Evolutionary conservation across 257 asterid species (phyloP), one percentile per base, ranked within the genome.

Genomic region (Euphrasia confusa): DNA sequence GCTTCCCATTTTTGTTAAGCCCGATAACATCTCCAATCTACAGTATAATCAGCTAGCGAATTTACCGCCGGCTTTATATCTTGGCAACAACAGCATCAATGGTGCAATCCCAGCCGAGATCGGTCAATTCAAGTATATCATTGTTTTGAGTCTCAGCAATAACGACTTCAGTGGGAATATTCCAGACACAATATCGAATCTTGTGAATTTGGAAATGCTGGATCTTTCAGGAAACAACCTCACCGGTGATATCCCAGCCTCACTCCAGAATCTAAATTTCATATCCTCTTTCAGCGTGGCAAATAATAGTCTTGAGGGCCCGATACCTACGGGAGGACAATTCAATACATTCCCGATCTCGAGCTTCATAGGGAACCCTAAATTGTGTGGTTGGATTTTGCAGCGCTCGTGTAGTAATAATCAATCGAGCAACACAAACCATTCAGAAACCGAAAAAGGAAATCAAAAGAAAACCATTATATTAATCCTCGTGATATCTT

Each of bases 221-320:
- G 88, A 83, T 82, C 85, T 92, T 60, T 92, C 97, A 12, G 68
- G 63, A 32, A 92, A 89, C 74, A 59, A 74, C 1, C 86, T 92
- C 32, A 69, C 95, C 0, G 99, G 99, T 26, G 68, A 67, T 79
- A 92, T 92, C 39, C 99, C 99, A 54, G 65, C 79, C 5, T 92
- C 96, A 1, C 89, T 92, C 39, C 70, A 68, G 66, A 81, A 66
- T 69, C 97, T 92, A 69, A 78, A 89, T 71, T 92, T 92, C 67
- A 56, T 92, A 74, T 92, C 99, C 30, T 85, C 72, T 48, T 92
- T 92, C 79, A 89, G 79, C 30, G 97, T 92, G 32, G 96, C 99
- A 45, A 4, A 76, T 75, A 92, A 92, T 71, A 53, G 83, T 71
- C 96, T 92, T 32, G 78, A 84, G 72, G 99, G 99, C 27, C 82